Percentiles rank a stretch among this genome's conserved stretches.
phyloP scores from a whole-genome alignment of 345 rosid species.

The Sisymbrium irio region DNA sequence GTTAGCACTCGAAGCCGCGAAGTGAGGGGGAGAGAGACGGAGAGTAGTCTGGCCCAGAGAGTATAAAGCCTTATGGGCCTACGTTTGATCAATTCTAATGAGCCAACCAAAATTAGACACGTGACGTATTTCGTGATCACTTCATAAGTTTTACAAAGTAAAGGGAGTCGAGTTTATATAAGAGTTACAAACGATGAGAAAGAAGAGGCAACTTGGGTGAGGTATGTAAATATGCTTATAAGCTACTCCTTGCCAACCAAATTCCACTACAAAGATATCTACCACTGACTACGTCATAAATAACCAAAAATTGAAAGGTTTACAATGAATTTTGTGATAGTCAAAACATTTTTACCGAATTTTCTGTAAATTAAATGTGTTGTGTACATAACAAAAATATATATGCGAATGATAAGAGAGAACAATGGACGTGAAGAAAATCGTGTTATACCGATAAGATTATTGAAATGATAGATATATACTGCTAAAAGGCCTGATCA shows the following conservation, averaged over 20 bases:
- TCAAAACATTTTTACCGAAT: not conserved
- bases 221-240: constrained; percentile 2
- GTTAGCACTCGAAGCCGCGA: constrained; percentile 7
- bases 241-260: constrained; percentile 16
- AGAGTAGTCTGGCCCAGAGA: constrained; percentile 3
- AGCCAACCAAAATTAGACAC: not conserved
- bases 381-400: not conserved
- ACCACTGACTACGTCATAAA: not conserved
- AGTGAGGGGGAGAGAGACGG: not conserved
- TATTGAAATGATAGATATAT: not conserved
- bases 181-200: not conserved
- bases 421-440: not conserved
- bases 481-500: too few relatives aligned
- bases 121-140: not conserved
- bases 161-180: not conserved
- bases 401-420: not conserved
- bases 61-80: constrained; percentile 9
- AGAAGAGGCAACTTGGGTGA: constrained; percentile 3
- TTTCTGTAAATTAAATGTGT: not conserved
- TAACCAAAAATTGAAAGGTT: not conserved
- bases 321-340: not conserved
- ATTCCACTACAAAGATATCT: not conserved
- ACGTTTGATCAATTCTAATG: not conserved
- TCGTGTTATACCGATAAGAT: not conserved
- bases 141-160: not conserved